These are phyloP conservation scores for Fraxinus quadrangulata DNA, from an alignment of 257 asterid species.

Conservation along the genomic window DNA sequence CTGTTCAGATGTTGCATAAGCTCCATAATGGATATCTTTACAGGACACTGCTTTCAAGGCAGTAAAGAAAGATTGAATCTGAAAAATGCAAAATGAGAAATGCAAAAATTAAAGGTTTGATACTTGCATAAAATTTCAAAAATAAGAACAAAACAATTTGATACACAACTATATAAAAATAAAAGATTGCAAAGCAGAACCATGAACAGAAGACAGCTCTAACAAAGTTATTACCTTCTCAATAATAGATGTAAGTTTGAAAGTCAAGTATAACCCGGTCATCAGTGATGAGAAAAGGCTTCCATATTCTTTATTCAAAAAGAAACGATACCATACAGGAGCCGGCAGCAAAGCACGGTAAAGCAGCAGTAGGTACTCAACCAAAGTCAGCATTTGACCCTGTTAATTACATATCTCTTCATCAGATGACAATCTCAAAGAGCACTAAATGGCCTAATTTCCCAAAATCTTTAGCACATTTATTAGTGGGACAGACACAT, in stretches of 20 bases:
- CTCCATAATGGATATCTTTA: conserved; percentile 79
- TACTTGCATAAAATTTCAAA: background rate
- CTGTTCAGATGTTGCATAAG: conserved; percentile 88
- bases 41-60: conserved; percentile 72
- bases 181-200: conserved; percentile 16
- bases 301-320: conserved; percentile 89
- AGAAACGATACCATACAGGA: conserved; percentile 95
- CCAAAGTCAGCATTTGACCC: conserved; percentile 88
- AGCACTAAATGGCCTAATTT: background rate
- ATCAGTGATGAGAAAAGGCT: conserved; percentile 83
- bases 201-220: conserved; percentile 9
- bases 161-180: background rate
- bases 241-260: conserved; percentile 88
- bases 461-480: background rate
- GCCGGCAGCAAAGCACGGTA: conserved; percentile 90
- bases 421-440: conserved; percentile 23
- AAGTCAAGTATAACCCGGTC: conserved; percentile 85
- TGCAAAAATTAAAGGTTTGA: background rate
- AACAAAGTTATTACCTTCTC: conserved; percentile 63
- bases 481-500: conserved; percentile 10
- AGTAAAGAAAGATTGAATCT: conserved; percentile 69
- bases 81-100: conserved; percentile 24
- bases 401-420: conserved; percentile 29
- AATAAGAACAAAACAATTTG: background rate
- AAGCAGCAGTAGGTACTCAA: conserved; percentile 72